Evolutionary conservation across 768 basidiomycete genomes (phyloP).

Genomic region (Rubroboletus satanas): DNA sequence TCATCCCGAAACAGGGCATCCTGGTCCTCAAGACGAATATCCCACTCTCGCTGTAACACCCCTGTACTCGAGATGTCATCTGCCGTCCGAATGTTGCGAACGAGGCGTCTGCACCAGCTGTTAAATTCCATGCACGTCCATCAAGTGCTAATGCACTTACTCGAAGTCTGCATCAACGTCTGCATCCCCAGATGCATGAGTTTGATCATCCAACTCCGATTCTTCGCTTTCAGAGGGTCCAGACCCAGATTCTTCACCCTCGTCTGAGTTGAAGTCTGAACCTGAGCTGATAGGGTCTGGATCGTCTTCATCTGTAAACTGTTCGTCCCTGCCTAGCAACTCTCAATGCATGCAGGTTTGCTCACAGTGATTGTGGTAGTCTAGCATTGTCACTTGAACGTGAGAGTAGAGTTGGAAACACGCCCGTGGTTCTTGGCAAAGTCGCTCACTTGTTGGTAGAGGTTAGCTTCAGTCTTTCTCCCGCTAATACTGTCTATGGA

Average conservation of each 20-base stretch:
- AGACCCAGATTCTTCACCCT: background rate
- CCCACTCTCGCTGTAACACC: slow-evolving; percentile 26
- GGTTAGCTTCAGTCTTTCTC: too few relatives aligned
- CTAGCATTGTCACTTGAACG: slow-evolving; percentile 8
- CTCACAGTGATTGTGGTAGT: slow-evolving; percentile 20
- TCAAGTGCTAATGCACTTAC: background rate
- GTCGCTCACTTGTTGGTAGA: too few relatives aligned
- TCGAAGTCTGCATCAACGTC: slow-evolving; percentile 24
- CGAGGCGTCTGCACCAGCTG: slow-evolving; percentile 50
- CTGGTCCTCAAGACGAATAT: slow-evolving; percentile 42
- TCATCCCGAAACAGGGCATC: slow-evolving; percentile 71
- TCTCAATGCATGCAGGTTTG: slow-evolving; percentile 37
- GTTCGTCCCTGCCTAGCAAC: slow-evolving; percentile 48
- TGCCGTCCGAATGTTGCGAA: slow-evolving; percentile 57
- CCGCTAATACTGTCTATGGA: too few relatives aligned
- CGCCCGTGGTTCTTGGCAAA: too few relatives aligned
- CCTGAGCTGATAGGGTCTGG: background rate
- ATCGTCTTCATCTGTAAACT: slow-evolving; percentile 7
- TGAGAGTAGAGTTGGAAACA: background rate
- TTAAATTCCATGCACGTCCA: too few relatives aligned
- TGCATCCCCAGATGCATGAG: slow-evolving; percentile 9
- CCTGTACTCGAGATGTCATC: slow-evolving; percentile 13
- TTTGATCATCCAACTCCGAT: background rate
- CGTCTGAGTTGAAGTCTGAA: slow-evolving; percentile 7
- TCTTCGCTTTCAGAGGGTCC: background rate